phyloP scores from a whole-genome alignment of 2,329 filamentous ascomycete genomes.

The Talaromyces sp. region DNA sequence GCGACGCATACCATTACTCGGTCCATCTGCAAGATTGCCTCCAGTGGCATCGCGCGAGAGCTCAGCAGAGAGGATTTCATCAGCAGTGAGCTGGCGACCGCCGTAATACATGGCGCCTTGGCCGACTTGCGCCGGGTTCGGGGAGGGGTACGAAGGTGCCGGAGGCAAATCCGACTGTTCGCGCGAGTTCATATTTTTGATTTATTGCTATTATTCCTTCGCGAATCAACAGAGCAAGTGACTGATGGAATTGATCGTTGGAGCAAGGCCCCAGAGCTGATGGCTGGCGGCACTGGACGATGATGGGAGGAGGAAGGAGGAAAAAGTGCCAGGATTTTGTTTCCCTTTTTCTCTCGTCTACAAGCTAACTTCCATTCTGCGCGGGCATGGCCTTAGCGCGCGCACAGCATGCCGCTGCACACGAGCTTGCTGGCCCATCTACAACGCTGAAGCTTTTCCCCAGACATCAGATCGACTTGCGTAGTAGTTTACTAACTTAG shows the following conservation, averaged over 20 bases:
- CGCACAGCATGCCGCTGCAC: slow-evolving; percentile 8
- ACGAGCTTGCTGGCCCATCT: neutral
- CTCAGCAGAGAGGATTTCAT: slow-evolving; percentile 44
- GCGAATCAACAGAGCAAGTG: slow-evolving; percentile 7
- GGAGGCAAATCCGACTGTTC: slow-evolving; percentile 39
- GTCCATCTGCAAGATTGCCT: slow-evolving; percentile 36
- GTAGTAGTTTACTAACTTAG: neutral
- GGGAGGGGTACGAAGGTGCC: slow-evolving; percentile 39
- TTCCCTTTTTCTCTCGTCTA: slow-evolving; percentile 13
- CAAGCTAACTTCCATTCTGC: slow-evolving; percentile 21
- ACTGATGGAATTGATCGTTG: slow-evolving; percentile 15
- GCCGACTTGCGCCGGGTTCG: slow-evolving; percentile 38
- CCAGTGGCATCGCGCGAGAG: slow-evolving; percentile 41
- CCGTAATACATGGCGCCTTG: slow-evolving; percentile 40
- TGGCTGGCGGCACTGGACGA: slow-evolving; percentile 15
- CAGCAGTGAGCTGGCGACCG: slow-evolving; percentile 40
- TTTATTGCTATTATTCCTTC: slow-evolving; percentile 1
- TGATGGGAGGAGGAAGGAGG: slow-evolving; percentile 9
- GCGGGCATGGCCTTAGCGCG: slow-evolving; percentile 6
- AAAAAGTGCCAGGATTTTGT: slow-evolving; percentile 18
- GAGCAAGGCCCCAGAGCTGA: slow-evolving; percentile 26
- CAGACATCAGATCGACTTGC: slow-evolving; percentile 1
- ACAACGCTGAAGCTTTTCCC: slow-evolving; percentile 1
- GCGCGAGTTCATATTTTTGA: slow-evolving; percentile 32
- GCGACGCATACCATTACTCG: slow-evolving; percentile 36